Percentiles rank a stretch among this genome's conserved stretches.
Conservation (phyloP, 2,329 filamentous ascomycete genomes). For the Didymella segeticola region DNA sequence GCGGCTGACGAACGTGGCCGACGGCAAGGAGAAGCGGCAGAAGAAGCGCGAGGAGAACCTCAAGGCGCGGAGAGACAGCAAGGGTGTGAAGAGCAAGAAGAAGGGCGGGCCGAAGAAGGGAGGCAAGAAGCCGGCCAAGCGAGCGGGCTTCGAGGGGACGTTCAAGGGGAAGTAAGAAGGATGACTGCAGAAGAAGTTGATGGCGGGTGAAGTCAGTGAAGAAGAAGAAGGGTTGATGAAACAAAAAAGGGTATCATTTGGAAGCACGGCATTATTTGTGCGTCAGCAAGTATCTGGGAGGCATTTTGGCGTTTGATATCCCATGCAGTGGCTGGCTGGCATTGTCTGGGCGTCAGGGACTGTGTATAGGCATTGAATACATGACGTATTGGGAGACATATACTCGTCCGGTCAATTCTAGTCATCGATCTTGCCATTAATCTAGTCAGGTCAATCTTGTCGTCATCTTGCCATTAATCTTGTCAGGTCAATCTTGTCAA, state of each 20-base stretch:
- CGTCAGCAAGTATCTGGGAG: constrained; percentile 25
- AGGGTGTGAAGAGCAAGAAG: constrained; percentile 72
- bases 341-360: constrained; percentile 35
- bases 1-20: constrained; percentile 53
- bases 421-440: too few species aligned
- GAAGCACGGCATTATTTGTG: constrained; percentile 6
- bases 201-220: too few species aligned
- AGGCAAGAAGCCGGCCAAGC: constrained; percentile 58
- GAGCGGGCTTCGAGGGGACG: constrained; percentile 69
- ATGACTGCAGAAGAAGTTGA: too few species aligned
- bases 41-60: constrained; percentile 63
- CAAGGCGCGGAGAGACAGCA: constrained; percentile 75
- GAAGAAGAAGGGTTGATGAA: too few species aligned
- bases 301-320: constrained; percentile 42
- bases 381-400: constrained; percentile 21
- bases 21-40: constrained; percentile 57
- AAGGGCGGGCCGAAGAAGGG: constrained; percentile 56
- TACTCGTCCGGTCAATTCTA: neutral
- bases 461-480: too few species aligned
- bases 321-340: constrained; percentile 34
- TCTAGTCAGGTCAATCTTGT: too few species aligned
- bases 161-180: constrained; percentile 61
- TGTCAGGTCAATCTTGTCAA: too few species aligned
- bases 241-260: neutral
- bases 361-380: constrained; percentile 34